Conservation (phyloP, 495 filamentous ascomycete genomes). For the Penicillium arizonense region DNA sequence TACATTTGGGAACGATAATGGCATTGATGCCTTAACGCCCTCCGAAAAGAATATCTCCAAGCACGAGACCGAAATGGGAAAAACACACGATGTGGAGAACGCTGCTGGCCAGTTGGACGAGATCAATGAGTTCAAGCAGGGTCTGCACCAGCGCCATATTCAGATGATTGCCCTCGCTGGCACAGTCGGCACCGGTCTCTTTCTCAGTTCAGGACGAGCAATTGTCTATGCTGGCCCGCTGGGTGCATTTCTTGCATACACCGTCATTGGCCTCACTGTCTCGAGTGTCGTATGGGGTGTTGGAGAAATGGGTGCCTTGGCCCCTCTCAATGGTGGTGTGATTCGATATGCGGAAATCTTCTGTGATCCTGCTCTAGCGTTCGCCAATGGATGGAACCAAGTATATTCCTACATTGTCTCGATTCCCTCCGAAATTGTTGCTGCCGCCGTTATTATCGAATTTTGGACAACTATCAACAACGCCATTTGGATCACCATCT, state of each 20-base stretch:
- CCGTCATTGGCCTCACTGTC: slow-evolving; percentile 20
- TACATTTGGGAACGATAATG: not conserved
- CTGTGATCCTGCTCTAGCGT: slow-evolving; percentile 28
- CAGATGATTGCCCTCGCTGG: slow-evolving; percentile 46
- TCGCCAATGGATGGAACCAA: slow-evolving; percentile 31
- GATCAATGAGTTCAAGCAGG: slow-evolving; percentile 7
- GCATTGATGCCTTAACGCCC: not conserved
- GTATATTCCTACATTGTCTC: slow-evolving; percentile 28
- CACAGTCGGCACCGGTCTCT: slow-evolving; percentile 32
- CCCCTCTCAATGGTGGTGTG: slow-evolving; percentile 28
- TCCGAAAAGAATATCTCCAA: not conserved
- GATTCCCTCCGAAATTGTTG: slow-evolving; percentile 38
- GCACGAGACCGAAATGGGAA: slow-evolving; percentile 5
- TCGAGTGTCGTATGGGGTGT: slow-evolving; percentile 18
- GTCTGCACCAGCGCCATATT: slow-evolving; percentile 23
- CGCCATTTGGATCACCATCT: slow-evolving; percentile 45
- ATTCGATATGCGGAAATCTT: slow-evolving; percentile 25
- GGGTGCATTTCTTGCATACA: slow-evolving; percentile 35
- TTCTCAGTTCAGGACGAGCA: slow-evolving; percentile 50
- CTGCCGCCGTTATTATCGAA: slow-evolving; percentile 49
- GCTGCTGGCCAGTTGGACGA: slow-evolving; percentile 8
- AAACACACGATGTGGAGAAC: not conserved
- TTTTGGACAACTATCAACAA: slow-evolving; percentile 40
- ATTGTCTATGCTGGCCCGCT: slow-evolving; percentile 60
- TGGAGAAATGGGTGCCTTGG: slow-evolving; percentile 27